Conservation (phyloP, 352 stramenopile genomes). For the Pythium sukuiense region DNA sequence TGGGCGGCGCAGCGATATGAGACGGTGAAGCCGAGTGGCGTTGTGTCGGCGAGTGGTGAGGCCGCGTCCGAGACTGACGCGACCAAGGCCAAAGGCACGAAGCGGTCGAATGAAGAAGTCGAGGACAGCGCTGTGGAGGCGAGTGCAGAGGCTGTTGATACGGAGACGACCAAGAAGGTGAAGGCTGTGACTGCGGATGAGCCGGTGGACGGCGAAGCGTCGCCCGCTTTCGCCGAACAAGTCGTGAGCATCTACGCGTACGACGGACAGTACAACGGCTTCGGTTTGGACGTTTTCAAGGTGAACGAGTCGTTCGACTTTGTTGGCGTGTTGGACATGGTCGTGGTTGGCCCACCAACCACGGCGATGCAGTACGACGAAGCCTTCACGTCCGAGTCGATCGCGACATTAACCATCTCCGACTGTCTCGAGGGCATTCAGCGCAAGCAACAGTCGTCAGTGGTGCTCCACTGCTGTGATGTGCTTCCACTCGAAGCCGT, state of each 20-base stretch:
- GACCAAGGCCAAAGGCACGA: slow-evolving; percentile 33
- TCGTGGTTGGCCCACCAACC: slow-evolving; percentile 34
- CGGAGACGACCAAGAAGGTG: slow-evolving; percentile 34
- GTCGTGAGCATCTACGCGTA: slow-evolving; percentile 75
- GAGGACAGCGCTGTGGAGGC: background rate
- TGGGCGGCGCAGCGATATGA: slow-evolving; percentile 48
- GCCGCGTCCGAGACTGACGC: slow-evolving; percentile 14
- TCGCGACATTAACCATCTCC: slow-evolving; percentile 62
- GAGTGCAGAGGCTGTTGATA: background rate
- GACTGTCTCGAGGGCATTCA: slow-evolving; percentile 65
- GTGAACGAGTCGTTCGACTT: slow-evolving; percentile 88
- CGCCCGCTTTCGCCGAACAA: slow-evolving; percentile 29
- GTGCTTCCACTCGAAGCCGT: slow-evolving; percentile 18
- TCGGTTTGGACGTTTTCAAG: slow-evolving; percentile 58
- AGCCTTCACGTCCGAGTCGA: slow-evolving; percentile 30
- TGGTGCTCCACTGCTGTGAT: slow-evolving; percentile 71
- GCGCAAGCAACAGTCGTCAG: slow-evolving; percentile 44
- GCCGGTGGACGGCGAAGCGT: background rate
- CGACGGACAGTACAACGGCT: slow-evolving; percentile 54
- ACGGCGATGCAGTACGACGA: slow-evolving; percentile 27
- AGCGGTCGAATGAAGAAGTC: slow-evolving; percentile 41
- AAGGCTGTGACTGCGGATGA: slow-evolving; percentile 24
- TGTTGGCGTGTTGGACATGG: slow-evolving; percentile 67
- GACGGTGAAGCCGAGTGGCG: background rate
- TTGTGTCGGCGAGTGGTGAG: background rate